These are phyloP conservation scores for Trametes hirsuta DNA, from an alignment of 1,284 basidiomycete species.

Conservation along the genomic window DNA sequence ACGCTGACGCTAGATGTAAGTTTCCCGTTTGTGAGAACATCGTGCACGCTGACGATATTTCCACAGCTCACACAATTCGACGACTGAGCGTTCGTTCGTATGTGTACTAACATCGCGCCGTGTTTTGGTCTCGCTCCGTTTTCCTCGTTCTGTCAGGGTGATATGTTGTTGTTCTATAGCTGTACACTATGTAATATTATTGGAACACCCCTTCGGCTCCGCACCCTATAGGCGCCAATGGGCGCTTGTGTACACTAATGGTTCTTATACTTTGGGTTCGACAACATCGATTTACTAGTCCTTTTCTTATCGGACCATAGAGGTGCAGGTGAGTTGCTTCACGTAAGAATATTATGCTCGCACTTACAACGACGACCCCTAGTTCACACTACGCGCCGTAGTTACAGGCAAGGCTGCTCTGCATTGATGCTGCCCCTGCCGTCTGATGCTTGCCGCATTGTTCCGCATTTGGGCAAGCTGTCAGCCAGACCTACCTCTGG, in stretches of 20 bases:
- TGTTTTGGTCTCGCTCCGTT: neutral
- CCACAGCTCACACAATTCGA: conserved; percentile 48
- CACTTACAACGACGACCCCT: too few relatives aligned
- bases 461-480: neutral
- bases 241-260: neutral
- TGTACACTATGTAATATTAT: conserved; percentile 4
- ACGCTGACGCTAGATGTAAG: conserved; percentile 90
- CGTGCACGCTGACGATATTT: neutral
- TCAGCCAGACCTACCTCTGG: neutral
- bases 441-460: neutral
- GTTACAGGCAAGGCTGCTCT: too few relatives aligned
- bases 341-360: too few relatives aligned
- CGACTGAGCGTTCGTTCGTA: conserved; percentile 12
- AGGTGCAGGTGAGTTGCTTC: too few relatives aligned
- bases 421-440: too few relatives aligned
- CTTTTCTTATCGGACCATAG: too few relatives aligned
- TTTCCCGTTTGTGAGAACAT: conserved; percentile 14
- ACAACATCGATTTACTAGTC: too few relatives aligned
- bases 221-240: neutral
- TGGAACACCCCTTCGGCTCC: neutral
- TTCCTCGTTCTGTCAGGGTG: neutral
- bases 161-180: neutral
- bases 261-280: too few relatives aligned
- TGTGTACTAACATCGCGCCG: neutral
- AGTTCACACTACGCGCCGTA: too few relatives aligned